Percentiles rank a stretch among this genome's conserved stretches.
These are phyloP conservation scores for Mycocentrospora acerina DNA, from an alignment of 2,329 filamentous ascomycete genomes.

Conservation along the genomic window DNA sequence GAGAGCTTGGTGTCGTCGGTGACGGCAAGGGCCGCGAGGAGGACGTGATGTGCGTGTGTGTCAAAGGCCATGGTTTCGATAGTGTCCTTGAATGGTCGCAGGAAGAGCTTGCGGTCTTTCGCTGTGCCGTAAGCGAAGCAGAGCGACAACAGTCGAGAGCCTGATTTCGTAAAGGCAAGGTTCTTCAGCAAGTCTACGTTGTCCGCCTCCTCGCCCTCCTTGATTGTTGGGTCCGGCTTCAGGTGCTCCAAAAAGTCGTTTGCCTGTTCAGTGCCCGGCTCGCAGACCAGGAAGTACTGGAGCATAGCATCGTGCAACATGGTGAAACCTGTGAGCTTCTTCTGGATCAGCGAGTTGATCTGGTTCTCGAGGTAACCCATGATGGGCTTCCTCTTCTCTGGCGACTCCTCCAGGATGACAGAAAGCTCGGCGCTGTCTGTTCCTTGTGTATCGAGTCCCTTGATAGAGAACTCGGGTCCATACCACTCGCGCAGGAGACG, in stretches of 20 bases:
- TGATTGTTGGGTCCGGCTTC: slow-evolving; percentile 80
- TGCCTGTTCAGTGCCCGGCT: slow-evolving; percentile 75
- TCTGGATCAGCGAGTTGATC: slow-evolving; percentile 91
- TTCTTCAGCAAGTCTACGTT: slow-evolving; percentile 80
- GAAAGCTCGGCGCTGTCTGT: slow-evolving; percentile 65
- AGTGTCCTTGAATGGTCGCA: slow-evolving; percentile 88
- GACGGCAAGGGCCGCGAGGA: slow-evolving; percentile 85
- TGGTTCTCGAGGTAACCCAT: slow-evolving; percentile 83
- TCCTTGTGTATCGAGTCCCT: slow-evolving; percentile 57
- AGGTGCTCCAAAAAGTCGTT: slow-evolving; percentile 86
- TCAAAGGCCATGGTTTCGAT: slow-evolving; percentile 84
- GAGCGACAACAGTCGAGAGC: slow-evolving; percentile 77
- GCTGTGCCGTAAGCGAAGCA: slow-evolving; percentile 81
- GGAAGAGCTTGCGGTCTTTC: slow-evolving; percentile 88
- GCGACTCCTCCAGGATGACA: slow-evolving; percentile 71
- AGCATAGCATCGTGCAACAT: slow-evolving; percentile 98
- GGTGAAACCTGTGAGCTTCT: slow-evolving; percentile 95
- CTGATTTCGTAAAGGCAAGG: slow-evolving; percentile 90
- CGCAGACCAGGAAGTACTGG: slow-evolving; percentile 85
- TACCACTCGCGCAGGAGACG: slow-evolving; percentile 92
- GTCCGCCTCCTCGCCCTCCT: slow-evolving; percentile 53
- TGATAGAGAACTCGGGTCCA: slow-evolving; percentile 85
- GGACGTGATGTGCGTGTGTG: slow-evolving; percentile 72
- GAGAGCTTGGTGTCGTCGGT: slow-evolving; percentile 92
- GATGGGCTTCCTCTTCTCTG: slow-evolving; percentile 83